A percentile compares a stretch with the other conserved stretches of the same genome.
Evolutionary conservation across 768 basidiomycete species (phyloP).

Genomic region (Ramaria sp.): DNA sequence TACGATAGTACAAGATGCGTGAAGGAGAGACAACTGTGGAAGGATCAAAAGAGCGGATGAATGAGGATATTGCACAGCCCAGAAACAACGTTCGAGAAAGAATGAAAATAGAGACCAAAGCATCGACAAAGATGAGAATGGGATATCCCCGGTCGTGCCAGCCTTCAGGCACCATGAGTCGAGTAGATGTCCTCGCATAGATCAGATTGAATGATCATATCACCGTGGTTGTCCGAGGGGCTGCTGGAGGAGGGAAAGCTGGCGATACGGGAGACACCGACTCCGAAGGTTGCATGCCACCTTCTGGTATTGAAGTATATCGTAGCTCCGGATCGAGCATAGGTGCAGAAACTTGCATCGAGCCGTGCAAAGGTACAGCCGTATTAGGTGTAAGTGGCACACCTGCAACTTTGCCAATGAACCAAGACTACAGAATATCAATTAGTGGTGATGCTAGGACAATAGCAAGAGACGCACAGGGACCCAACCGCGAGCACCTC

Average conservation of each 20-base stretch:
- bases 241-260: slow-evolving; percentile 47
- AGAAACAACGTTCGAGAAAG: background rate
- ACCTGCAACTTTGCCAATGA: slow-evolving; percentile 72
- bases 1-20: slow-evolving; percentile 7
- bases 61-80: background rate
- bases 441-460: slow-evolving; percentile 8
- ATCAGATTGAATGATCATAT: background rate
- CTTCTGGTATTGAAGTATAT: slow-evolving; percentile 10
- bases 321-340: slow-evolving; percentile 14
- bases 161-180: background rate
- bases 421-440: slow-evolving; percentile 63
- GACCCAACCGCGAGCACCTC: slow-evolving; percentile 94
- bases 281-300: slow-evolving; percentile 13
- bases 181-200: background rate
- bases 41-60: background rate
- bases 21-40: background rate
- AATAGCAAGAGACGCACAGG: slow-evolving; percentile 42
- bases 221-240: slow-evolving; percentile 18
- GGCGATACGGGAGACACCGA: slow-evolving; percentile 69
- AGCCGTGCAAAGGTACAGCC: slow-evolving; percentile 19
- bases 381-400: slow-evolving; percentile 34
- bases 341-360: slow-evolving; percentile 1
- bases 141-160: background rate
- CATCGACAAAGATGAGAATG: background rate
- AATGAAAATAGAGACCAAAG: background rate